These are phyloP conservation scores for Paecilomyces formosus DNA, from an alignment of 2,329 filamentous ascomycete genomes.

Conservation along the genomic window DNA sequence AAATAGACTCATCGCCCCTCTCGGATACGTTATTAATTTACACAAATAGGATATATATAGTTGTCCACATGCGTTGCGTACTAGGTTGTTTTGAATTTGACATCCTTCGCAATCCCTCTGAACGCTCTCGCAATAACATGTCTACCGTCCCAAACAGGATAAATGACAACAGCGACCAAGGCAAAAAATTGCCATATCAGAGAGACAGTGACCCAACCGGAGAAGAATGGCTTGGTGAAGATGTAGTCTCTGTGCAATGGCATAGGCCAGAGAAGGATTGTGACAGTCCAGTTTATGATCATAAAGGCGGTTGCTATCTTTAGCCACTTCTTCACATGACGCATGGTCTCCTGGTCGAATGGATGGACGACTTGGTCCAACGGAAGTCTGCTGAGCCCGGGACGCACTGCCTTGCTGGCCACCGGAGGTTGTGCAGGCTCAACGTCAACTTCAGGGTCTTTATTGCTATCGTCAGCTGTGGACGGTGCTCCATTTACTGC, in stretches of 20 bases:
- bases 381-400: not conserved
- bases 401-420: not conserved
- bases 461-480: not conserved
- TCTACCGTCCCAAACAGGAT: slow-evolving; percentile 42
- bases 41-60: no score
- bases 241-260: slow-evolving; percentile 25
- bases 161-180: slow-evolving; percentile 39
- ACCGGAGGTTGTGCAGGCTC: not conserved
- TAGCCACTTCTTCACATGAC: not conserved
- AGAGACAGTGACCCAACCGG: slow-evolving; percentile 37
- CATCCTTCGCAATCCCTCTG: slow-evolving; percentile 10
- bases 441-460: not conserved
- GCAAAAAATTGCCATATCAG: slow-evolving; percentile 44
- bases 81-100: not conserved
- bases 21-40: no score
- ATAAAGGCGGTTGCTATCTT: not conserved
- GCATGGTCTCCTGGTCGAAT: not conserved
- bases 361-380: not conserved
- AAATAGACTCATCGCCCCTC: no score
- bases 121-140: slow-evolving; percentile 28
- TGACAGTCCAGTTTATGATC: not conserved
- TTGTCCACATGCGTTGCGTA: no score
- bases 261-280: not conserved
- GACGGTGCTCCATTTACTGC: not conserved
- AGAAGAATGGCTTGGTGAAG: slow-evolving; percentile 41